These are phyloP conservation scores for Pyrenochaeta sp. DNA, from an alignment of 2,329 filamentous ascomycete species.

Conservation along the genomic window DNA sequence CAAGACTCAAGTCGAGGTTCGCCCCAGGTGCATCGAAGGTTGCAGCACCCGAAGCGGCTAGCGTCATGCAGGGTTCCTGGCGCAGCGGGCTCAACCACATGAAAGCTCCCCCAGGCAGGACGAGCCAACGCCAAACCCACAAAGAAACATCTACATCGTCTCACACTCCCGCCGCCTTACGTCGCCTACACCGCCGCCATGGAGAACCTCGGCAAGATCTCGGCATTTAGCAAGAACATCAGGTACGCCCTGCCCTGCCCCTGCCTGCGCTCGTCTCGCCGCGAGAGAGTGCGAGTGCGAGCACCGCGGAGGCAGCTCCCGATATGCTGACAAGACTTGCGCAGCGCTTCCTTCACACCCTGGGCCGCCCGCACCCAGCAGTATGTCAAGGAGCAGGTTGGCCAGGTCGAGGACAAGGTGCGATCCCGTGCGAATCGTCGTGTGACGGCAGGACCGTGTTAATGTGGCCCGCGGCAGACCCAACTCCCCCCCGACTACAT, in stretches of 20 bases:
- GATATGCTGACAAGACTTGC: slow-evolving; percentile 54
- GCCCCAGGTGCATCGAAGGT: too few relatives aligned
- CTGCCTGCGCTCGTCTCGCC: slow-evolving; percentile 8
- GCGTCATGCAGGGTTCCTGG: slow-evolving; percentile 23
- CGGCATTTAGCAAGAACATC: slow-evolving; percentile 74
- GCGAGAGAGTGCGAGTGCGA: too few relatives aligned
- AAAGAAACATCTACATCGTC: slow-evolving; percentile 6
- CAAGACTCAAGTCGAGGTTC: too few relatives aligned
- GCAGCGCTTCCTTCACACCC: slow-evolving; percentile 84
- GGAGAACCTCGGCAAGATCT: slow-evolving; percentile 78
- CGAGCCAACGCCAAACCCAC: slow-evolving; percentile 17
- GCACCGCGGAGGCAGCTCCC: too few relatives aligned
- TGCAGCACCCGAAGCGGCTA: slow-evolving; percentile 6
- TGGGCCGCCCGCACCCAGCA: slow-evolving; percentile 95
- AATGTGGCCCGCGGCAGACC: slow-evolving; percentile 66
- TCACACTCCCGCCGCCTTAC: too few relatives aligned
- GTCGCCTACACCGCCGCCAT: slow-evolving; percentile 51
- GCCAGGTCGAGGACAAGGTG: slow-evolving; percentile 93
- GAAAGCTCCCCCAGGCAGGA: slow-evolving; percentile 29
- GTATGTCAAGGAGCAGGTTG: slow-evolving; percentile 97
- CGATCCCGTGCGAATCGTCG: slow-evolving; percentile 9
- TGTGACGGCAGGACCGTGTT: slow-evolving; percentile 18
- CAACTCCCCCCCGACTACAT: slow-evolving; percentile 97
- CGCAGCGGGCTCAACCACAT: slow-evolving; percentile 27
- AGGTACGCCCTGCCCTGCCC: slow-evolving; percentile 57